phyloP scores from a whole-genome alignment of 495 filamentous ascomycete genomes.

The Cryomyces antarcticus region DNA sequence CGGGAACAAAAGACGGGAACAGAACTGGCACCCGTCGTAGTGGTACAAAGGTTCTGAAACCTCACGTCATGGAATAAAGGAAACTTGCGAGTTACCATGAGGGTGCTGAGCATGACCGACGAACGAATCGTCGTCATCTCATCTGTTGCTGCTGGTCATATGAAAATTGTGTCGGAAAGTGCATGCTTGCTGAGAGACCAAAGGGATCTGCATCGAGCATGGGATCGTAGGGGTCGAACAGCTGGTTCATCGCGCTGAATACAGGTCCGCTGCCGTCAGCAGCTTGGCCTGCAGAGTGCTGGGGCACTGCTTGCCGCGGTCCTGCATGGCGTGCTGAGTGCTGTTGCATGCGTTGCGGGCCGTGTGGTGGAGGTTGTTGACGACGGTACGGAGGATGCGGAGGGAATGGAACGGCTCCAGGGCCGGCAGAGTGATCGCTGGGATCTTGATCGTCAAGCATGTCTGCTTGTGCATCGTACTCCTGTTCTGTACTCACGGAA shows the following conservation, averaged over 20 bases:
- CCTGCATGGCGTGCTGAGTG: conserved; percentile 2
- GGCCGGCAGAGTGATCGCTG: conserved; percentile 28
- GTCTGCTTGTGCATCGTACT: conserved; percentile 92
- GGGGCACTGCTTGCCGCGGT: conserved; percentile 7
- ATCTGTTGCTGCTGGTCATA: conserved; percentile 30
- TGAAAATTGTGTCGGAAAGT: conserved; percentile 76
- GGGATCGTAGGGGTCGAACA: conserved; percentile 63
- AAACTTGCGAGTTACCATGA: too few relatives aligned
- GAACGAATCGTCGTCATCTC: background rate
- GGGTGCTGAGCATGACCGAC: too few relatives aligned
- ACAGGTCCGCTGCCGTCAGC: too few relatives aligned
- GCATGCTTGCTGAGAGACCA: conserved; percentile 79
- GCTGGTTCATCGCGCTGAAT: conserved; percentile 13
- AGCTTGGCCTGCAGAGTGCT: too few relatives aligned
- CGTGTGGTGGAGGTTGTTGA: conserved; percentile 13
- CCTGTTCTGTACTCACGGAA: conserved; percentile 78
- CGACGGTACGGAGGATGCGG: conserved; percentile 23
- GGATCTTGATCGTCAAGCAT: conserved; percentile 71
- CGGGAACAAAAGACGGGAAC: too few relatives aligned
- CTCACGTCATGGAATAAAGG: too few relatives aligned
- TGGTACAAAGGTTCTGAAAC: too few relatives aligned
- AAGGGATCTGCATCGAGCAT: conserved; percentile 82
- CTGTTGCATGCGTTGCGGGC: conserved; percentile 3
- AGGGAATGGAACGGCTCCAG: conserved; percentile 47
- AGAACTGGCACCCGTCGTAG: too few relatives aligned